These are phyloP conservation scores for Aspergillus novoparasiticus DNA, from an alignment of 2,329 filamentous ascomycete genomes.

Conservation along the genomic window DNA sequence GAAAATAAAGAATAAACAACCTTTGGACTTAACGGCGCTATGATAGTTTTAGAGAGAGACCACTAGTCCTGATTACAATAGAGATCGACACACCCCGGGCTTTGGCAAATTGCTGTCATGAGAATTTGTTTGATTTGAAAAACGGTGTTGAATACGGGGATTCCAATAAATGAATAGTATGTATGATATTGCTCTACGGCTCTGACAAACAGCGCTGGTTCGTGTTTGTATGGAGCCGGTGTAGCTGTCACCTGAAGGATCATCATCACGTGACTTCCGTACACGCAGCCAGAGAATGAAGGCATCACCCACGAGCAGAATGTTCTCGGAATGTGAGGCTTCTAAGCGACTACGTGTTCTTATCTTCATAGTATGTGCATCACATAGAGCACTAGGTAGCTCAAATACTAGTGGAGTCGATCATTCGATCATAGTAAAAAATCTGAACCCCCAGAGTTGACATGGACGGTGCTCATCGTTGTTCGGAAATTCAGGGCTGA, in stretches of 20 bases:
- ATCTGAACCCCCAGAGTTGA: background rate
- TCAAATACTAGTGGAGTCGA: background rate
- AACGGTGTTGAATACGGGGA: background rate
- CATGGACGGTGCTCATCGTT: background rate
- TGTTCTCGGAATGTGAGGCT: background rate
- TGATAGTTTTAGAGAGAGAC: background rate
- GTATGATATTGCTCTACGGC: background rate
- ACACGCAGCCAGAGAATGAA: background rate
- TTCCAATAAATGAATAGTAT: no score
- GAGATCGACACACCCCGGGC: background rate
- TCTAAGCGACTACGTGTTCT: background rate
- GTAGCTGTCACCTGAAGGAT: background rate
- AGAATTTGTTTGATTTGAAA: background rate
- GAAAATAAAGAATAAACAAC: background rate
- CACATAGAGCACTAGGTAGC: background rate
- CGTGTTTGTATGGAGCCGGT: background rate
- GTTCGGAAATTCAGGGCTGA: background rate
- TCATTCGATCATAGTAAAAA: background rate
- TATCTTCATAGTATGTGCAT: background rate
- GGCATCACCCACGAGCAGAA: background rate
- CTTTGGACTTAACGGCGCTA: background rate
- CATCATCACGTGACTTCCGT: background rate
- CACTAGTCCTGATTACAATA: background rate
- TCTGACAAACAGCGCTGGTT: background rate
- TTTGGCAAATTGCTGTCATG: background rate